phyloP scores from a whole-genome alignment of 148 eudicot genomes.

The Agrostemma githago region DNA sequence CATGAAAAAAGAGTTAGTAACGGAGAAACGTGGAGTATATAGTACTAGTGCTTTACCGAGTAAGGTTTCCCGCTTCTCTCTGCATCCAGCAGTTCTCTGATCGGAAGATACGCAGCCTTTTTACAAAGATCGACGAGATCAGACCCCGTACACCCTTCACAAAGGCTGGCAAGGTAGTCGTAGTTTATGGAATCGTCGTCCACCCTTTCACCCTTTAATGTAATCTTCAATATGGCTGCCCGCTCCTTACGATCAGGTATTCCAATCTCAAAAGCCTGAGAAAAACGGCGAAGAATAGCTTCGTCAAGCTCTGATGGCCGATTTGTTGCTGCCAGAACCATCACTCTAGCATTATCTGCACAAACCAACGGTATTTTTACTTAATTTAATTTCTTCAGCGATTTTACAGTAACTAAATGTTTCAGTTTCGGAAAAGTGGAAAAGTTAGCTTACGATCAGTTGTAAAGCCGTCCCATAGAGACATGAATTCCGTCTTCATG shows the following conservation, averaged over 20 bases:
- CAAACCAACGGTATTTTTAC: too few species aligned
- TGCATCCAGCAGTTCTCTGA: slow-evolving; percentile 74
- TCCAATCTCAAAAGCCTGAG: slow-evolving; percentile 96
- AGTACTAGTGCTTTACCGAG: slow-evolving; percentile 38
- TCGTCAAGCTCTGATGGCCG: slow-evolving; percentile 98
- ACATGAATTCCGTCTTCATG: slow-evolving; percentile 94
- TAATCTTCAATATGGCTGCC: slow-evolving; percentile 68
- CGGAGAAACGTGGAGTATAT: neutral
- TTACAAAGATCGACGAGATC: slow-evolving; percentile 85
- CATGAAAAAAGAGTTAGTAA: too few species aligned
- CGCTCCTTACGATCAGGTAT: slow-evolving; percentile 68
- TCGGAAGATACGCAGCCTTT: slow-evolving; percentile 92
- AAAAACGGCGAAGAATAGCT: slow-evolving; percentile 90
- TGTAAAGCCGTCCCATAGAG: slow-evolving; percentile 94
- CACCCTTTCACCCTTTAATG: slow-evolving; percentile 70
- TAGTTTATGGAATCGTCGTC: slow-evolving; percentile 54
- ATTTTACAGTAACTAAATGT: too few species aligned
- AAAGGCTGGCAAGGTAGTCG: slow-evolving; percentile 59
- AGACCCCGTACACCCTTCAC: slow-evolving; percentile 84
- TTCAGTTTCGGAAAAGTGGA: slow-evolving; percentile 23
- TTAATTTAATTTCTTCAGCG: too few species aligned
- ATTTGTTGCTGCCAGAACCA: slow-evolving; percentile 98
- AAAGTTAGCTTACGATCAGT: slow-evolving; percentile 59
- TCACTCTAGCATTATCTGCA: slow-evolving; percentile 86
- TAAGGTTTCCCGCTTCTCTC: slow-evolving; percentile 72